Conservation (phyloP, 1,139 yeast species). For the Pichia cactophila region DNA sequence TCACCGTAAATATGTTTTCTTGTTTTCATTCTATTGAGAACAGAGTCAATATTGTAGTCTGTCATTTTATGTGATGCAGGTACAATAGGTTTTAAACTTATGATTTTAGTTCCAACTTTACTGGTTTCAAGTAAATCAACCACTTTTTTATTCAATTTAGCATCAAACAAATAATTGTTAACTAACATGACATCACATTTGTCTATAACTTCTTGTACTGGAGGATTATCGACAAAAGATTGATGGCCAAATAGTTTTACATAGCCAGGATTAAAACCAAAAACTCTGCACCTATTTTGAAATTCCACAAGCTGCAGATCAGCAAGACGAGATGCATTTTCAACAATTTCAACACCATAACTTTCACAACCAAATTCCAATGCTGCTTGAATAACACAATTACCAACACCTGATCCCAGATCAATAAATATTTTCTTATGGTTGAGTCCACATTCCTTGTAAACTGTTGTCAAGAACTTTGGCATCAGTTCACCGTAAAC, state of each 20-base stretch:
- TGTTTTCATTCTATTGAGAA: constrained; percentile 60
- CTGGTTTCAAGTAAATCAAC: constrained; percentile 56
- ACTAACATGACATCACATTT: constrained; percentile 67
- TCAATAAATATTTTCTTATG: constrained; percentile 58
- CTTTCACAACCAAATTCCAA: constrained; percentile 76
- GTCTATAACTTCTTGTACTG: constrained; percentile 46
- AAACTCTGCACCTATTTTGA: constrained; percentile 46
- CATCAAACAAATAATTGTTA: constrained; percentile 79
- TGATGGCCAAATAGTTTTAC: constrained; percentile 55
- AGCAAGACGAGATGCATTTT: constrained; percentile 67
- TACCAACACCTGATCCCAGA: constrained; percentile 92
- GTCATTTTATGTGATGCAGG: constrained; percentile 49
- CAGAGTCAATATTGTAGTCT: constrained; percentile 46
- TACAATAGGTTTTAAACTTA: constrained; percentile 70
- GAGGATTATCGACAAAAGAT: constrained; percentile 62
- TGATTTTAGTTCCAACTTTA: constrained; percentile 68
- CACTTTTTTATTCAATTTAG: constrained; percentile 59
- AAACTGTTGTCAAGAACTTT: constrained; percentile 60
- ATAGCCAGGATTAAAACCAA: constrained; percentile 55
- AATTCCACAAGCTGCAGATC: constrained; percentile 53
- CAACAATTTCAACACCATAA: constrained; percentile 89
- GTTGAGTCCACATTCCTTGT: constrained; percentile 52
- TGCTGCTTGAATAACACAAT: constrained; percentile 85
- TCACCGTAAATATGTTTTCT: constrained; percentile 59
- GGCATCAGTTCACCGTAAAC: constrained; percentile 92